These are phyloP conservation scores for Ceratobasidium sp. DNA, from an alignment of 1,284 basidiomycete species.

Conservation along the genomic window DNA sequence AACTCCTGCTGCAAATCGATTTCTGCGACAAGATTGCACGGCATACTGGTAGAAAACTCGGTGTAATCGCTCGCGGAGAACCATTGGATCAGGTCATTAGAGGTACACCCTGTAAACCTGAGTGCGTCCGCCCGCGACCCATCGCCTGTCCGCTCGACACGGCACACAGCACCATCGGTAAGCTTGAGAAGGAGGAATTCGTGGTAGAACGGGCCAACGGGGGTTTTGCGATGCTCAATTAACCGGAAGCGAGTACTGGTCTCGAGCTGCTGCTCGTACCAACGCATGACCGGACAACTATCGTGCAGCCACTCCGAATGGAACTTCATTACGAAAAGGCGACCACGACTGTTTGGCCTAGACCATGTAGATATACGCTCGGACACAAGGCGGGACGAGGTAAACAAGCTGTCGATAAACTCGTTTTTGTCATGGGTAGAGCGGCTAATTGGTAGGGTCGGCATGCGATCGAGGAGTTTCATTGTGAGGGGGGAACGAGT, in stretches of 20 bases:
- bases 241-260: neutral
- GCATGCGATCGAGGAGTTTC: no score
- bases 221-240: neutral
- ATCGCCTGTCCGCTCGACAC: neutral
- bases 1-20: neutral
- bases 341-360: neutral
- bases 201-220: neutral
- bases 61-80: neutral
- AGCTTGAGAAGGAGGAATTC: no score
- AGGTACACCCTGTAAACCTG: neutral
- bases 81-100: constrained; percentile 5
- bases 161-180: neutral
- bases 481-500: no score
- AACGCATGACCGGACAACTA: neutral
- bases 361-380: neutral
- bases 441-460: no score
- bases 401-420: no score
- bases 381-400: neutral
- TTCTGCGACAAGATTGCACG: neutral
- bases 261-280: neutral
- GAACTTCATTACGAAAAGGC: neutral
- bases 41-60: neutral
- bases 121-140: neutral
- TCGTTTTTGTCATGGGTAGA: no score
- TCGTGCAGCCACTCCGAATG: neutral